These are phyloP conservation scores for Malus sieversii DNA, from an alignment of 306 rosid species.

Conservation along the genomic window DNA sequence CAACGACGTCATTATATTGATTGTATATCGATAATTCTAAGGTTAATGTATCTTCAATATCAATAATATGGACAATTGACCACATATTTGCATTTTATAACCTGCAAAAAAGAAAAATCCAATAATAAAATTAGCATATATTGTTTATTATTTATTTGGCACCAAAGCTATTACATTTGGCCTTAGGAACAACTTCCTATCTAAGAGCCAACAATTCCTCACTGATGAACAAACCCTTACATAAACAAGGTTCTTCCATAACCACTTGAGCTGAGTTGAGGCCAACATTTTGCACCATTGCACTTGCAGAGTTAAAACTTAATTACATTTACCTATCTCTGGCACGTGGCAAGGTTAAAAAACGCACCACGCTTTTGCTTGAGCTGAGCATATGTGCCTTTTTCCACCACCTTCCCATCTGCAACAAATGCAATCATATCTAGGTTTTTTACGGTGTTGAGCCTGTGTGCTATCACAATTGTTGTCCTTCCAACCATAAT, in stretches of 20 bases:
- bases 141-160: not conserved
- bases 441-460: constrained; percentile 78
- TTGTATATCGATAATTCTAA: too few relatives aligned
- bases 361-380: constrained; percentile 73
- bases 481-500: constrained; percentile 83
- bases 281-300: not conserved
- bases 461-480: constrained; percentile 85
- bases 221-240: not conserved
- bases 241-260: not conserved
- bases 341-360: constrained; percentile 59
- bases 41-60: too few relatives aligned
- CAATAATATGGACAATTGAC: not conserved
- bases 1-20: too few relatives aligned
- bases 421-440: constrained; percentile 69
- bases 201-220: not conserved
- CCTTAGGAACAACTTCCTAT: not conserved
- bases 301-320: not conserved
- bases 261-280: not conserved
- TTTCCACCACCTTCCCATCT: constrained; percentile 77
- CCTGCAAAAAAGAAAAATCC: too few relatives aligned
- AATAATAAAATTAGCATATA: not conserved
- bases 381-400: constrained; percentile 76
- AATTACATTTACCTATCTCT: constrained; percentile 21
- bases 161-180: not conserved
- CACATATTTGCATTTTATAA: too few relatives aligned